phyloP scores from a whole-genome alignment of 2,329 filamentous ascomycete species.

The Neopestalotiopsis clavispora region DNA sequence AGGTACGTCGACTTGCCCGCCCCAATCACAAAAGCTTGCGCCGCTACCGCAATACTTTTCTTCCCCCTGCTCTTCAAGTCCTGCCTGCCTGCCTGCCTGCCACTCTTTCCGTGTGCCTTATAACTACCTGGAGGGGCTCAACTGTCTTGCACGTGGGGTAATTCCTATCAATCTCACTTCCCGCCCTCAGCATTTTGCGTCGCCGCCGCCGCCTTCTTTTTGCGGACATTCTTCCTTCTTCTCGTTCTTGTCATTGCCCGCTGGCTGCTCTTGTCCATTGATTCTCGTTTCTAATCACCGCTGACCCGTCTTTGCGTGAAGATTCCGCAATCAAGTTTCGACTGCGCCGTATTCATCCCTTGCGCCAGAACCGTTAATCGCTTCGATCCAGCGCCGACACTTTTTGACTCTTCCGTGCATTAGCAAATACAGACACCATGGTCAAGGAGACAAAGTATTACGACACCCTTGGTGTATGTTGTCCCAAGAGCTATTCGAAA shows the following conservation, averaged over 20 bases:
- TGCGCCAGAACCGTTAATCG: not conserved
- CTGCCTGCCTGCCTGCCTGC: not conserved
- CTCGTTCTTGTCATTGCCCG: not conserved
- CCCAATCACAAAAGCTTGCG: not conserved
- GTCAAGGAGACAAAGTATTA: slow-evolving; percentile 82
- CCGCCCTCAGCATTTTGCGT: not conserved
- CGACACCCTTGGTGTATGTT: slow-evolving; percentile 75
- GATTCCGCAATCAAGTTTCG: not conserved
- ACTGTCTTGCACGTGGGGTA: not conserved
- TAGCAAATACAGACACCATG: slow-evolving; percentile 56
- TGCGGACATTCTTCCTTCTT: not conserved
- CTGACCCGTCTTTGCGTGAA: not conserved
- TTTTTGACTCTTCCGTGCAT: not conserved
- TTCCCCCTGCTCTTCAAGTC: not conserved
- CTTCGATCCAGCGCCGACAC: not conserved
- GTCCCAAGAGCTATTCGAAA: slow-evolving; percentile 15
- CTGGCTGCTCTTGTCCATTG: not conserved
- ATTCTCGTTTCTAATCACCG: not conserved
- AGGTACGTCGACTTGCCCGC: not conserved
- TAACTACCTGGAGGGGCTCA: not conserved
- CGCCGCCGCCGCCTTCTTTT: not conserved
- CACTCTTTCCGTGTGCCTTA: not conserved
- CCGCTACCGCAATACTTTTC: not conserved
- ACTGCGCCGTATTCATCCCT: not conserved
- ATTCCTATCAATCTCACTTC: not conserved